These are phyloP conservation scores for Fusarium sp. DNA, from an alignment of 2,329 filamentous ascomycete genomes.

Conservation along the genomic window DNA sequence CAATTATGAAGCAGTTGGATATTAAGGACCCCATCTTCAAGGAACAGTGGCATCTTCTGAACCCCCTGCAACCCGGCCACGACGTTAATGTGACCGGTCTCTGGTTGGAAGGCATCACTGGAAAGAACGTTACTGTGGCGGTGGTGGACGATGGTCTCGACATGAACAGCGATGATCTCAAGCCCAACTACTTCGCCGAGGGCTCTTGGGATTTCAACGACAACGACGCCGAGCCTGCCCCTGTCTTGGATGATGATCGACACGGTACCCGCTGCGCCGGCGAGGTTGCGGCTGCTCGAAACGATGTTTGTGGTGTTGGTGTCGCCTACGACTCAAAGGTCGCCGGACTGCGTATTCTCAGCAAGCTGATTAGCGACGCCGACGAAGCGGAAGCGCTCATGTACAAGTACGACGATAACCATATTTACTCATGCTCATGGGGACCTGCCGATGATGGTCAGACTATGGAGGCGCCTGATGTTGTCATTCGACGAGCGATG, in stretches of 20 bases:
- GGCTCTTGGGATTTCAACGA: constrained; percentile 99
- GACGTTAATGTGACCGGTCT: constrained; percentile 97
- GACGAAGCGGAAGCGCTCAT: constrained; percentile 95
- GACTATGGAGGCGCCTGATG: constrained; percentile 93
- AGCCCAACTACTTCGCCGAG: constrained; percentile 90
- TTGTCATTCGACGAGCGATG: constrained; percentile 91
- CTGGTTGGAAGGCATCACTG: constrained; percentile 91
- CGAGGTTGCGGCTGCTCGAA: constrained; percentile 91
- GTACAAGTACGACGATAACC: constrained; percentile 89
- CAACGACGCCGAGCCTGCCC: constrained; percentile 79
- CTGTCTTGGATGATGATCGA: constrained; percentile 83
- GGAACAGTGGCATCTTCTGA: constrained; percentile 96
- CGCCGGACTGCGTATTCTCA: constrained; percentile 91
- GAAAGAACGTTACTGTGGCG: constrained; percentile 87
- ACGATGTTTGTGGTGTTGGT: constrained; percentile 94
- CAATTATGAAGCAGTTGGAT: constrained; percentile 72
- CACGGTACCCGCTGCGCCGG: constrained; percentile 96
- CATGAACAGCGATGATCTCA: constrained; percentile 93
- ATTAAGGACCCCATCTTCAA: constrained; percentile 92
- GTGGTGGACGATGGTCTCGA: constrained; percentile 97
- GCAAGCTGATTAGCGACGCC: constrained; percentile 87
- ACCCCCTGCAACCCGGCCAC: constrained; percentile 82
- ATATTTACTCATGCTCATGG: constrained; percentile 99
- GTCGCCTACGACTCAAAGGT: constrained; percentile 94
- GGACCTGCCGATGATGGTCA: constrained; percentile 92